Conservation (phyloP, 441 rosid species). For the Cnidoscolus chayamansa region DNA sequence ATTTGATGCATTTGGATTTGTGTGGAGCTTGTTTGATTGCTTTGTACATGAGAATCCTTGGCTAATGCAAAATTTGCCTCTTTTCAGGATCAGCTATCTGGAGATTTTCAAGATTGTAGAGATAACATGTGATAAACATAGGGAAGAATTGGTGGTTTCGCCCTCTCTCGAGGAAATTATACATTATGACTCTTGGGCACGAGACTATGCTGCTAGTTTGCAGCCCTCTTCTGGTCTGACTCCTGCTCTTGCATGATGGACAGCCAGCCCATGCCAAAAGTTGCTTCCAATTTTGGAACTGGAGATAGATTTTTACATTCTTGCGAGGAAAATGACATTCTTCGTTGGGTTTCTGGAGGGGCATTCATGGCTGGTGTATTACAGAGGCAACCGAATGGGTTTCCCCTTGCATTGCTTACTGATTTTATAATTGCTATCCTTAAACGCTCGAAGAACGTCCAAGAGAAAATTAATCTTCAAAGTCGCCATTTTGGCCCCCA, state of each 20-base stretch:
- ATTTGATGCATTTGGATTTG: not conserved
- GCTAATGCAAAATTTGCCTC: conserved; percentile 13
- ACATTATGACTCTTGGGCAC: conserved; percentile 89
- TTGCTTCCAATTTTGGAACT: not conserved
- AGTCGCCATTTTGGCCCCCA: not conserved
- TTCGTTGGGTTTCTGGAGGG: conserved; percentile 1
- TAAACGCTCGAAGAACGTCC: not conserved
- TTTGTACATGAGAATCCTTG: not conserved
- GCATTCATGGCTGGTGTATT: not conserved
- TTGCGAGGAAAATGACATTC: conserved; percentile 1
- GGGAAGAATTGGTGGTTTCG: conserved; percentile 52
- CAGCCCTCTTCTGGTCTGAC: conserved; percentile 41
- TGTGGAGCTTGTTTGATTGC: not conserved
- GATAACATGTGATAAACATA: conserved; percentile 69
- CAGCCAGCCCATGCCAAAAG: not conserved
- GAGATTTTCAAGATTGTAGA: conserved; percentile 93
- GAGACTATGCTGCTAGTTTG: conserved; percentile 58
- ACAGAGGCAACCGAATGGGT: not conserved
- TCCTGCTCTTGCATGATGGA: conserved; percentile 58
- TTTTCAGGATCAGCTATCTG: conserved; percentile 72
- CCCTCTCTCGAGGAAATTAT: conserved; percentile 85
- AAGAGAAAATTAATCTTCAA: not conserved
- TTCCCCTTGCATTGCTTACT: not conserved
- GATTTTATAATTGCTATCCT: conserved; percentile 1
- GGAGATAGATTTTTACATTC: not conserved